These are phyloP conservation scores for Arachis monticola DNA, from an alignment of 331 rosid species.

Conservation along the genomic window DNA sequence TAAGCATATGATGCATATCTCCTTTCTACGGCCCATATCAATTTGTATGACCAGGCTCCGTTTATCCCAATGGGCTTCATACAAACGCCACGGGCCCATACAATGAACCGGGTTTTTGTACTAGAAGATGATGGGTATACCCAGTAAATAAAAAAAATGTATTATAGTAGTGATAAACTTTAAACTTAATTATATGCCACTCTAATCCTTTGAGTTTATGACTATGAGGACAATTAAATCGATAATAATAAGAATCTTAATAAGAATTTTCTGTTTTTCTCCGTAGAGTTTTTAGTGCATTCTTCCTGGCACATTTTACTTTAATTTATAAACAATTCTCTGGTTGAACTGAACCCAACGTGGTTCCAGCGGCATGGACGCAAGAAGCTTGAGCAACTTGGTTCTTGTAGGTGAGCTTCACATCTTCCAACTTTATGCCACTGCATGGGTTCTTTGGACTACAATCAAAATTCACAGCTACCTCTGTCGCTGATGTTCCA, in stretches of 20 bases:
- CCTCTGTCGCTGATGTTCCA: conserved; percentile 65
- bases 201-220: not conserved
- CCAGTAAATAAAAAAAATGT: not conserved
- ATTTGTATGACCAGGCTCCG: conserved; percentile 42
- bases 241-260: not conserved
- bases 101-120: not conserved
- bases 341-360: conserved; percentile 53
- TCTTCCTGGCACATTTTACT: not conserved
- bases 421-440: conserved; percentile 50
- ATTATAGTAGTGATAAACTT: not conserved
- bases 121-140: not conserved
- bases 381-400: conserved; percentile 54
- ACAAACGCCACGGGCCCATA: conserved; percentile 47
- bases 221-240: not conserved
- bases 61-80: conserved; percentile 27
- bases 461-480: conserved; percentile 66
- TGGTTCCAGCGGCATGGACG: conserved; percentile 49
- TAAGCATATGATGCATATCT: not conserved
- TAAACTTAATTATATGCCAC: not conserved
- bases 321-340: conserved; percentile 49
- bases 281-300: not conserved
- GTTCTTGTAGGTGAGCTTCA: conserved; percentile 61
- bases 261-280: not conserved
- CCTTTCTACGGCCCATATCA: conserved; percentile 5
- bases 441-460: conserved; percentile 65